Conservation (phyloP, 1,139 yeast genomes). For the Yueomyces sp. region DNA sequence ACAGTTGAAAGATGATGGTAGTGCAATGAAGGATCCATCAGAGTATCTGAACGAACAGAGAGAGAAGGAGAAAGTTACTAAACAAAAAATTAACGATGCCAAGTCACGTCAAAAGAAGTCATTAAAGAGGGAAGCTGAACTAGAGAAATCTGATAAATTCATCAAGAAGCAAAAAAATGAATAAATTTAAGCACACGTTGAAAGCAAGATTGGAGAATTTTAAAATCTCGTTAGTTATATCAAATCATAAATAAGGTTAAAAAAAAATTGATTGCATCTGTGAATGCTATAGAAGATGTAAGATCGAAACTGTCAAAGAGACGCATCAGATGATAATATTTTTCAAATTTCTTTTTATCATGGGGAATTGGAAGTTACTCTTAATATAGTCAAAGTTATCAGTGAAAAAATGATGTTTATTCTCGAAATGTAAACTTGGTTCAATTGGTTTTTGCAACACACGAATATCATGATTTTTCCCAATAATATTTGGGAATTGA, state of each 20-base stretch:
- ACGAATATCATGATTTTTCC: not conserved
- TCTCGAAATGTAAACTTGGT: not conserved
- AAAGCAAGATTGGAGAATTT: not conserved
- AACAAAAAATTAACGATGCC: conserved; percentile 7
- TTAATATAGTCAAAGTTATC: not conserved
- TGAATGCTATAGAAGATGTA: no score
- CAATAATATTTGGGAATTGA: not conserved
- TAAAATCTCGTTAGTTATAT: not conserved
- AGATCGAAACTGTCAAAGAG: no score
- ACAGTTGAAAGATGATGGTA: conserved; percentile 12
- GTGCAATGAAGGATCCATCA: conserved; percentile 11
- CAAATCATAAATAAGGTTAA: no score
- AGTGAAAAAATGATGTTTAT: not conserved
- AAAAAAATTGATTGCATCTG: no score
- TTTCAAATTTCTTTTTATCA: no score
- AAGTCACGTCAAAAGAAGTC: not conserved
- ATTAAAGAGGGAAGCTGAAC: not conserved
- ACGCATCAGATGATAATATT: no score
- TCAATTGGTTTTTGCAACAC: not conserved
- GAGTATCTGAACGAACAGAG: conserved; percentile 11
- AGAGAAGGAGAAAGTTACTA: conserved; percentile 11
- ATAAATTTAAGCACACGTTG: no score
- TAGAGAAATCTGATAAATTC: not conserved
- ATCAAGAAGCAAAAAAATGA: not conserved
- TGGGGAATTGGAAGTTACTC: not conserved